Evolutionary conservation across 2,329 filamentous ascomycete species (phyloP).

Genomic region (Microdochium nivale): DNA sequence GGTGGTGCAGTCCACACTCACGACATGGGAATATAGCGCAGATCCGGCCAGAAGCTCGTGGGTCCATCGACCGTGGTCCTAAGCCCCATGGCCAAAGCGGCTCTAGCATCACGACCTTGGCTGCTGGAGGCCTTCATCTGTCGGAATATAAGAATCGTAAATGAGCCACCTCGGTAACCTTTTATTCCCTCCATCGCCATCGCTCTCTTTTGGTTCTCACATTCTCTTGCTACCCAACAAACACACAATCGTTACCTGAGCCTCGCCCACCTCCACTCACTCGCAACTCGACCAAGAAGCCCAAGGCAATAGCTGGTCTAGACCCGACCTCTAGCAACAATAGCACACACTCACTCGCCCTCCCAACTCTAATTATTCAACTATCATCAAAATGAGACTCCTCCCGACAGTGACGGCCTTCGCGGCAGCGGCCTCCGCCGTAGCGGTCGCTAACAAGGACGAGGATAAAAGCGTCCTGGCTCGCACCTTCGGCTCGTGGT

Average conservation of each 20-base stretch:
- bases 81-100: no score
- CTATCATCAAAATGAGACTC: not conserved
- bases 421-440: not conserved
- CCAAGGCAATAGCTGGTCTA: not conserved
- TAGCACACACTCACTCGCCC: not conserved
- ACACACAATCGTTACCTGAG: not conserved
- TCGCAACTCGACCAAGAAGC: not conserved
- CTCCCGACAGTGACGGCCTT: not conserved
- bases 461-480: not conserved
- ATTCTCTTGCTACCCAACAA: not conserved
- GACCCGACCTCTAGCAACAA: not conserved
- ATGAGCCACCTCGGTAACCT: not conserved
- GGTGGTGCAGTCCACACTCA: not conserved
- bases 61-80: no score
- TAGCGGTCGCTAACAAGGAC: not conserved
- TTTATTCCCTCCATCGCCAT: not conserved
- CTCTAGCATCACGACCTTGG: not conserved
- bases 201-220: not conserved
- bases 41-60: no score
- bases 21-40: not conserved
- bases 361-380: not conserved
- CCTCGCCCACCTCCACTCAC: not conserved
- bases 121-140: not conserved
- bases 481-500: not conserved
- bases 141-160: not conserved